Percentiles rank a stretch among this genome's conserved stretches.
Evolutionary conservation across 78 protist species (phyloP).

Genomic region (Creolimax fragrantissima): DNA sequence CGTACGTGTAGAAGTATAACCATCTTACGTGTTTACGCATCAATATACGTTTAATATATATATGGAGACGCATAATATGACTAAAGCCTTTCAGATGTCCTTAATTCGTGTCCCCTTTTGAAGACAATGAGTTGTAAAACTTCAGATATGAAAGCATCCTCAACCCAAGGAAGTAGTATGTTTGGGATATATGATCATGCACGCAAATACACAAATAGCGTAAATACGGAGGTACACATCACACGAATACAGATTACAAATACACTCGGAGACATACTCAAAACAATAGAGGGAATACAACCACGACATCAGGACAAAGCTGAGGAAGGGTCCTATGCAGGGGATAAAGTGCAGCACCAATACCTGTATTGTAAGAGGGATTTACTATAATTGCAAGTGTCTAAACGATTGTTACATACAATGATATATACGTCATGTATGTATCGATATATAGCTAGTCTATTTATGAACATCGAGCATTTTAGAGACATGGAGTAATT

Average conservation of each 20-base stretch:
- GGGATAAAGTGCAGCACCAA: not conserved
- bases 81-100: not conserved
- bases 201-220: not conserved
- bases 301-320: not conserved
- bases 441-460: no score
- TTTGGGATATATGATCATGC: no score
- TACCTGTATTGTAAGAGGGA: not conserved
- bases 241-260: not conserved
- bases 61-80: not conserved
- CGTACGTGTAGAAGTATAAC: no score
- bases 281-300: conserved; percentile 3
- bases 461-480: no score
- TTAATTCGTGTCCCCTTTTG: not conserved
- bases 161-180: no score
- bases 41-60: not conserved
- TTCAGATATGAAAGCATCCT: not conserved
- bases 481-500: no score
- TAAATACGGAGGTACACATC: not conserved
- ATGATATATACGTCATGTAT: not conserved
- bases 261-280: not conserved
- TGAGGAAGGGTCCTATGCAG: not conserved
- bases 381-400: not conserved
- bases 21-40: not conserved
- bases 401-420: not conserved
- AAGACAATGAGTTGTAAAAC: not conserved